Conservation (phyloP, 2,329 filamentous ascomycete genomes). For the Aspergillus vadensis region DNA sequence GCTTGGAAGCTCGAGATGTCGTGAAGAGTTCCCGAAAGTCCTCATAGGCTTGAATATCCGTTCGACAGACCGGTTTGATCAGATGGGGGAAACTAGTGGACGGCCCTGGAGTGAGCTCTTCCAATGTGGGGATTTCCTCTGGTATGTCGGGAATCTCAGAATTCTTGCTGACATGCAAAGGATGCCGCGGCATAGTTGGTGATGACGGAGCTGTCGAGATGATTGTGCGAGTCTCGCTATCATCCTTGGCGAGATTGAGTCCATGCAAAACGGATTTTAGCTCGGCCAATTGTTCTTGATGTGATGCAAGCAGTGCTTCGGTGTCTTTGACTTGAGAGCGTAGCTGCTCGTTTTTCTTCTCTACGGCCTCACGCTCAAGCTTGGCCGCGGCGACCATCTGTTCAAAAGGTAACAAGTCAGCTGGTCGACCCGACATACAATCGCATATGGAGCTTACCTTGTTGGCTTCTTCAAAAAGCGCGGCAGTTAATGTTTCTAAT, state of each 20-base stretch:
- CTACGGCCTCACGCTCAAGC: conserved; percentile 75
- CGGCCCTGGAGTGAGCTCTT: conserved; percentile 62
- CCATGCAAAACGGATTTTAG: conserved; percentile 91
- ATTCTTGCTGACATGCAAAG: conserved; percentile 56
- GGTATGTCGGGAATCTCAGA: conserved; percentile 63
- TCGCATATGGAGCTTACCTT: conserved; percentile 53
- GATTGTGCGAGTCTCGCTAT: conserved; percentile 69
- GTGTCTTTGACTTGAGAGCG: conserved; percentile 83
- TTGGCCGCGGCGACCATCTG: conserved; percentile 91
- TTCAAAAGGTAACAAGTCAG: background rate
- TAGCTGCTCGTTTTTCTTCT: conserved; percentile 85
- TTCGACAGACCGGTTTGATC: conserved; percentile 78
- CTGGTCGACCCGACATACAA: too few relatives aligned
- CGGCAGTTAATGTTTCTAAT: conserved; percentile 83
- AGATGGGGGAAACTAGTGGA: conserved; percentile 78
- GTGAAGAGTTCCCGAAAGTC: conserved; percentile 81
- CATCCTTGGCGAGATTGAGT: conserved; percentile 71
- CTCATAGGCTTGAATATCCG: conserved; percentile 76
- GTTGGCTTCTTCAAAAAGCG: conserved; percentile 97
- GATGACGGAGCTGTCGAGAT: conserved; percentile 73
- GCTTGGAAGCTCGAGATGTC: conserved; percentile 63
- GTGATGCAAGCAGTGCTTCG: conserved; percentile 79
- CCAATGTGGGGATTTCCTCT: conserved; percentile 50
- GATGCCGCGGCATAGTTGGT: conserved; percentile 63
- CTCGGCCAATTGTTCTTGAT: conserved; percentile 89